These are phyloP conservation scores for Solanum peruvianum DNA, from an alignment of 257 asterid genomes.

Conservation along the genomic window DNA sequence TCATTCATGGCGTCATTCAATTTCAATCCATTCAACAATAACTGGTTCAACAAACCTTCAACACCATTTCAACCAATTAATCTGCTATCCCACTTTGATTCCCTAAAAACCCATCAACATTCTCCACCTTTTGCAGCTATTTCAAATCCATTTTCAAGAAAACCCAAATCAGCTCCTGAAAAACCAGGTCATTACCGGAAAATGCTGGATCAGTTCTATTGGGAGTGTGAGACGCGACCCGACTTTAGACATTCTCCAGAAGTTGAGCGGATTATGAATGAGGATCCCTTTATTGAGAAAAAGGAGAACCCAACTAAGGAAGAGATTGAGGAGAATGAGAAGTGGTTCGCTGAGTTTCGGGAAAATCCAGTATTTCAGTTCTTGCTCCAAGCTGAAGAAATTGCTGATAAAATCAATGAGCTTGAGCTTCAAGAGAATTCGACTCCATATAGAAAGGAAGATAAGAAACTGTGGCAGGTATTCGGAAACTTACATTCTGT, in stretches of 20 bases:
- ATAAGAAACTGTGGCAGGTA: slow-evolving; percentile 21
- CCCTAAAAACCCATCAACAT: slow-evolving; percentile 34
- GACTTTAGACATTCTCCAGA: slow-evolving; percentile 69
- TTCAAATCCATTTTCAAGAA: slow-evolving; percentile 42
- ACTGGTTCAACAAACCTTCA: slow-evolving; percentile 66
- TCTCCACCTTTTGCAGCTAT: slow-evolving; percentile 65
- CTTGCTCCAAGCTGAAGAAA: slow-evolving; percentile 63
- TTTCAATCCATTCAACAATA: slow-evolving; percentile 62
- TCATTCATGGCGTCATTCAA: slow-evolving; percentile 56
- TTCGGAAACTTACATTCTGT: too few species aligned
- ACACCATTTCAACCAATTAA: slow-evolving; percentile 45
- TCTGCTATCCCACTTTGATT: slow-evolving; percentile 17
- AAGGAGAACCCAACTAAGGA: slow-evolving; percentile 69
- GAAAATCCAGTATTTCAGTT: slow-evolving; percentile 71
- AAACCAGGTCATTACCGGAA: slow-evolving; percentile 48
- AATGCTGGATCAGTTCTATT: slow-evolving; percentile 71
- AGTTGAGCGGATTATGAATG: slow-evolving; percentile 59
- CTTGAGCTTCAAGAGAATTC: slow-evolving; percentile 62
- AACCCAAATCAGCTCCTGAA: slow-evolving; percentile 19
- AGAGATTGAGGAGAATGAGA: slow-evolving; percentile 73
- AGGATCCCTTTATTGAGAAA: slow-evolving; percentile 55
- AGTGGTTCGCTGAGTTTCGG: slow-evolving; percentile 62
- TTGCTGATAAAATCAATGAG: slow-evolving; percentile 69
- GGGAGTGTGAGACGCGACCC: slow-evolving; percentile 85
- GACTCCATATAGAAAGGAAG: slow-evolving; percentile 56